These are phyloP conservation scores for Syncephalastrum racemosum DNA, from an alignment of 371 early-diverging fungal species.

Conservation along the genomic window DNA sequence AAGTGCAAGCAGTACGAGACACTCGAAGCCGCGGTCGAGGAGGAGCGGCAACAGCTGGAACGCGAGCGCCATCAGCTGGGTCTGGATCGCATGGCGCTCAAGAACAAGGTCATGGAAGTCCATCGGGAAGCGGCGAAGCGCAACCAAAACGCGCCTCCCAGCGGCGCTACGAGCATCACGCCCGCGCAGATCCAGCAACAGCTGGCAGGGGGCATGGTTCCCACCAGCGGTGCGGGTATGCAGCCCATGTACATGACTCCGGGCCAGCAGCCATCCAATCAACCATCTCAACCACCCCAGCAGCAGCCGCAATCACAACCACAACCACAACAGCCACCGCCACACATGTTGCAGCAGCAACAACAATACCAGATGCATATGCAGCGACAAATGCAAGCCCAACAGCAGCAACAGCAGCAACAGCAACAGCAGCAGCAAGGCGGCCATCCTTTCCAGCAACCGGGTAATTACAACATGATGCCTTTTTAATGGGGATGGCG, in stretches of 20 bases:
- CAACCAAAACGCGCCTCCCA: slow-evolving; percentile 19
- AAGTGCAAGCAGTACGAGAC: slow-evolving; percentile 84
- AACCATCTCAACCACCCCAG: neutral
- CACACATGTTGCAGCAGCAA: slow-evolving; percentile 11
- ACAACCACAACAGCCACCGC: slow-evolving; percentile 12
- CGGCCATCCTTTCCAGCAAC: slow-evolving; percentile 14
- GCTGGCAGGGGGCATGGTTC: slow-evolving; percentile 18
- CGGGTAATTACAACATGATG: slow-evolving; percentile 25
- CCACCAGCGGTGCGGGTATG: slow-evolving; percentile 4
- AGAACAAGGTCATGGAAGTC: slow-evolving; percentile 45
- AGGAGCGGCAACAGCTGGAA: slow-evolving; percentile 82
- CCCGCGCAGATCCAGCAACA: slow-evolving; percentile 49
- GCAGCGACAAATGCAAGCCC: slow-evolving; percentile 21
- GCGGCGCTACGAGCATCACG: slow-evolving; percentile 32
- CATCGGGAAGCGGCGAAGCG: slow-evolving; percentile 47
- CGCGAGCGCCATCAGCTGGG: slow-evolving; percentile 77
- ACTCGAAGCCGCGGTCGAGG: slow-evolving; percentile 65
- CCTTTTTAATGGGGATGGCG: slow-evolving; percentile 13
- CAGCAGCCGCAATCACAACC: slow-evolving; percentile 13
- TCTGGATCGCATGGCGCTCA: slow-evolving; percentile 66
- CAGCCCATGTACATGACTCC: slow-evolving; percentile 17
- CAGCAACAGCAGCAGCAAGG: neutral
- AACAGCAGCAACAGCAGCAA: slow-evolving; percentile 12
- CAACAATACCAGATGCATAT: slow-evolving; percentile 25
- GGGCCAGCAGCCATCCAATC: slow-evolving; percentile 7